phyloP scores from a whole-genome alignment of 2,329 filamentous ascomycete species.

The Cladosporium sp. region DNA sequence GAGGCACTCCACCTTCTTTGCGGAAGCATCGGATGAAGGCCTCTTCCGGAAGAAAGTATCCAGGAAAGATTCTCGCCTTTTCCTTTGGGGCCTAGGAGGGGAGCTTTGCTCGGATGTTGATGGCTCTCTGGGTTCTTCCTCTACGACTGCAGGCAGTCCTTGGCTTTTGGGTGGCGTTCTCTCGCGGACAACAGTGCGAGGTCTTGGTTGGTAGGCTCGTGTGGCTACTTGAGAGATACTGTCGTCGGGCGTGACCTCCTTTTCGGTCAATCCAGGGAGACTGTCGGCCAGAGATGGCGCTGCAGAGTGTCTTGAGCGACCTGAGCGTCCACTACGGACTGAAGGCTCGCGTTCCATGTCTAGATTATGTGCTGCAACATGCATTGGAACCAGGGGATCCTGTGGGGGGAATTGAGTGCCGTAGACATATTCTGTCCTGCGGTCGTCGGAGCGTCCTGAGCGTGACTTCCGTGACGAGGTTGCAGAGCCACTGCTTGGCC shows the following conservation, averaged over 20 bases:
- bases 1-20: slow-evolving; percentile 56
- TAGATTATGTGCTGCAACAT: slow-evolving; percentile 5
- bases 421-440: slow-evolving; percentile 10
- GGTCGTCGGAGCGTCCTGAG: slow-evolving; percentile 2
- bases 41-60: slow-evolving; percentile 12
- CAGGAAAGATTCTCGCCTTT: slow-evolving; percentile 15
- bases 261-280: slow-evolving; percentile 8
- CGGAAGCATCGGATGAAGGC: slow-evolving; percentile 22
- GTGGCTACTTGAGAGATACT: slow-evolving; percentile 27
- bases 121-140: slow-evolving; percentile 5
- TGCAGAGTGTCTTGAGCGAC: slow-evolving; percentile 10
- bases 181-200: slow-evolving; percentile 7
- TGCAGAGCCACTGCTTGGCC: slow-evolving; percentile 8
- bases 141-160: slow-evolving; percentile 6
- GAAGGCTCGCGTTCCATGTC: slow-evolving; percentile 9
- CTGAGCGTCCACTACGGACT: slow-evolving; percentile 5
- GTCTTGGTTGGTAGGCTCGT: slow-evolving; percentile 5
- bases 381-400: slow-evolving; percentile 1
- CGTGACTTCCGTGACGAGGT: slow-evolving; percentile 9
- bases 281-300: slow-evolving; percentile 8
- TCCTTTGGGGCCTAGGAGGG: slow-evolving; percentile 8
- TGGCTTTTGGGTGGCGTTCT: slow-evolving; percentile 2
- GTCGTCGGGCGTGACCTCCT: slow-evolving; percentile 28
- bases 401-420: slow-evolving; percentile 8
- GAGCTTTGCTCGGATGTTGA: background rate